phyloP scores from a whole-genome alignment of 2,329 filamentous ascomycete species.

The Pseudogymnoascus sp. region DNA sequence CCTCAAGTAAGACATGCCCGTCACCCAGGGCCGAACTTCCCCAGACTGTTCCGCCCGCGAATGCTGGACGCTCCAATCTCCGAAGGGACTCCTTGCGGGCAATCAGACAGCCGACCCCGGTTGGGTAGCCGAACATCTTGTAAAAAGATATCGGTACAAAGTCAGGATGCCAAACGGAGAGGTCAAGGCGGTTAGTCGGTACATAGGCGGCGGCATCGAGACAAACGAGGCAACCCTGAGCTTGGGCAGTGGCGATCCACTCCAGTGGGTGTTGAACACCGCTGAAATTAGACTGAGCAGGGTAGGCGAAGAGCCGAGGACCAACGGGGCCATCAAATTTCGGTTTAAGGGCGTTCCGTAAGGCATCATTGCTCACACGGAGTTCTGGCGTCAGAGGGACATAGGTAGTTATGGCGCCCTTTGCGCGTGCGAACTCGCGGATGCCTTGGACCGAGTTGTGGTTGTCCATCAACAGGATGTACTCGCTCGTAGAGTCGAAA shows the following conservation, averaged over 20 bases:
- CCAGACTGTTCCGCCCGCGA: slow-evolving; percentile 32
- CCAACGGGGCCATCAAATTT: not conserved
- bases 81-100: slow-evolving; percentile 27
- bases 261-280: slow-evolving; percentile 34
- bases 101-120: slow-evolving; percentile 34
- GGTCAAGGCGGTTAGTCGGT: slow-evolving; percentile 30
- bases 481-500: slow-evolving; percentile 21
- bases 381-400: slow-evolving; percentile 27
- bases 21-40: slow-evolving; percentile 26
- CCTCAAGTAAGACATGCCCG: slow-evolving; percentile 26
- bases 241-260: slow-evolving; percentile 30
- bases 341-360: slow-evolving; percentile 21
- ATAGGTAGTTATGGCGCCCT: slow-evolving; percentile 24
- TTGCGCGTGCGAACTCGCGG: slow-evolving; percentile 28
- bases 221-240: slow-evolving; percentile 32
- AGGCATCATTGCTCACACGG: slow-evolving; percentile 21
- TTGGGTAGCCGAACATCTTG: slow-evolving; percentile 36
- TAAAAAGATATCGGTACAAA: slow-evolving; percentile 35
- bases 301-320: slow-evolving; percentile 35
- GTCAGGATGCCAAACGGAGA: slow-evolving; percentile 29
- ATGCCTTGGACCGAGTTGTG: slow-evolving; percentile 36
- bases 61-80: slow-evolving; percentile 31
- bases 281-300: slow-evolving; percentile 38
- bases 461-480: slow-evolving; percentile 34
- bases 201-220: slow-evolving; percentile 35